Evolutionary conservation across 2,329 filamentous ascomycete species (phyloP).

Genomic region (Magnaporthiopsis incrustans): DNA sequence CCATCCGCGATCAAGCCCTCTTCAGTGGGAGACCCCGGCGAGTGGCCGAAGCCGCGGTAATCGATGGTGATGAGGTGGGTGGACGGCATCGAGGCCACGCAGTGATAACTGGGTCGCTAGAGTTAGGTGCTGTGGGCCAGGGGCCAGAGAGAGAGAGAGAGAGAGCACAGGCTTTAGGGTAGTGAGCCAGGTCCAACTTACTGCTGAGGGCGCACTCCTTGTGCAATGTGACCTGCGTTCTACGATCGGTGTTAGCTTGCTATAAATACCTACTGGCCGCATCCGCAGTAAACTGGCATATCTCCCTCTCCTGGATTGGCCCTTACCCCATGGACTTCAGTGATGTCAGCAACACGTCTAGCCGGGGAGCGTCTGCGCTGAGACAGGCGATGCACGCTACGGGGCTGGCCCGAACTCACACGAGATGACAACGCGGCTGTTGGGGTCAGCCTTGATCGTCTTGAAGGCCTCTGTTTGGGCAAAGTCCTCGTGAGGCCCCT

Average conservation of each 20-base stretch:
- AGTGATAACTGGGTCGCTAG: constrained; percentile 57
- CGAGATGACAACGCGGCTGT: constrained; percentile 55
- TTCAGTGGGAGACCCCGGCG: constrained; percentile 74
- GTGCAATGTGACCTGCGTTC: constrained; percentile 82
- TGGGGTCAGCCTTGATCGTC: constrained; percentile 54
- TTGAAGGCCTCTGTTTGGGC: constrained; percentile 49
- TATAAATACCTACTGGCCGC: not conserved
- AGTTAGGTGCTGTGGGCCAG: not conserved
- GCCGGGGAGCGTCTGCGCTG: constrained; percentile 6
- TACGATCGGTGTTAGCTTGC: constrained; percentile 21
- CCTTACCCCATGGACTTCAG: constrained; percentile 54
- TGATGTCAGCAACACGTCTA: constrained; percentile 13
- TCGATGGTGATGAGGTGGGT: constrained; percentile 77
- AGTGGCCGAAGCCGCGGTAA: constrained; percentile 82
- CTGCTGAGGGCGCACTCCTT: constrained; percentile 56
- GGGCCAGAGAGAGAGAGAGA: no score
- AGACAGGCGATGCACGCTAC: constrained; percentile 20
- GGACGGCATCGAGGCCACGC: constrained; percentile 63
- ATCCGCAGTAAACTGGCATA: no score
- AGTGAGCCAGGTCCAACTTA: not conserved
- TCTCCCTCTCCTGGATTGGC: not conserved
- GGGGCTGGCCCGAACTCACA: constrained; percentile 34
- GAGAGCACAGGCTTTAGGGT: not conserved
- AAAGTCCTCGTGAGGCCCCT: constrained; percentile 45
- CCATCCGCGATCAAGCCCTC: constrained; percentile 74